Conservation (phyloP, 768 basidiomycete species). For the Trametes punicea region DNA sequence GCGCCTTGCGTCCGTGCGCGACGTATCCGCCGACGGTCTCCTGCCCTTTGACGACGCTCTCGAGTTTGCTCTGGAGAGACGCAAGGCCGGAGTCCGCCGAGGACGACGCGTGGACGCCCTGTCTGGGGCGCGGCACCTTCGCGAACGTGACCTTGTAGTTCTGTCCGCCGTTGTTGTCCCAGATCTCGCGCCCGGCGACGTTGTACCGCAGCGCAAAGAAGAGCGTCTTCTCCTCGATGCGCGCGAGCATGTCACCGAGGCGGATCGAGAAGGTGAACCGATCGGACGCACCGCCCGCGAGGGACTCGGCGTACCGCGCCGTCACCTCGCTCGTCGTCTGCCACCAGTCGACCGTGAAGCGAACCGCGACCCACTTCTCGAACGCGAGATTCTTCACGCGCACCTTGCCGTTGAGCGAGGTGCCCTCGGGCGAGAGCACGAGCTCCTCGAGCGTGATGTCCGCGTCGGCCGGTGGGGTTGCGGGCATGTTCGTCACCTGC, state of each 20-base stretch:
- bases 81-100: slow-evolving; percentile 43
- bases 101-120: slow-evolving; percentile 18
- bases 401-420: slow-evolving; percentile 65
- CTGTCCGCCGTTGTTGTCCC: slow-evolving; percentile 84
- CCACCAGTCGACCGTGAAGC: slow-evolving; percentile 95
- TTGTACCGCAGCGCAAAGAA: slow-evolving; percentile 73
- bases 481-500: slow-evolving; percentile 19
- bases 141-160: slow-evolving; percentile 80
- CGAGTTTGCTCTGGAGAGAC: slow-evolving; percentile 63
- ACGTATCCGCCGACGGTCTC: slow-evolving; percentile 30
- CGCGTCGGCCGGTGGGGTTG: slow-evolving; percentile 21
- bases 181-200: slow-evolving; percentile 72
- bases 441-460: slow-evolving; percentile 57
- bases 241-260: slow-evolving; percentile 70
- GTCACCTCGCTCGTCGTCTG: slow-evolving; percentile 94
- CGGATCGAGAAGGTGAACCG: slow-evolving; percentile 75
- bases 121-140: slow-evolving; percentile 27
- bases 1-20: slow-evolving; percentile 21
- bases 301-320: slow-evolving; percentile 59
- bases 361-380: slow-evolving; percentile 80
- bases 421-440: slow-evolving; percentile 47
- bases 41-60: slow-evolving; percentile 50
- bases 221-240: slow-evolving; percentile 82
- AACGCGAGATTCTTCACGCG: slow-evolving; percentile 85
- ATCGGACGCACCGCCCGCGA: slow-evolving; percentile 46